A percentile compares a stretch with the other conserved stretches of the same genome.
Evolutionary conservation across 176 grass and related monocot species (phyloP).

Genomic region (Zea luxurians): DNA sequence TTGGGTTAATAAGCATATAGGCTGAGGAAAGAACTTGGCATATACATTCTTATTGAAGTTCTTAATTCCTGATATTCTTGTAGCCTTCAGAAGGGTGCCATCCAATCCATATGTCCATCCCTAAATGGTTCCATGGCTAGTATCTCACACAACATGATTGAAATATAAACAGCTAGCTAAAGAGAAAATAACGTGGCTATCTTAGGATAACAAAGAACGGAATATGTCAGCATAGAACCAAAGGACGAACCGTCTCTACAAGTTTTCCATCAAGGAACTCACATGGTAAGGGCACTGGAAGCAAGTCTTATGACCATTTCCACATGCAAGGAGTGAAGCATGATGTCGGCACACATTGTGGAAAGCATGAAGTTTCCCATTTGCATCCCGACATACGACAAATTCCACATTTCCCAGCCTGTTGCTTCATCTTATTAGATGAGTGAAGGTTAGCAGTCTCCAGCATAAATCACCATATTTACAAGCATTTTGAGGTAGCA

Average conservation of each 20-base stretch:
- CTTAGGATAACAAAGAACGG: background rate
- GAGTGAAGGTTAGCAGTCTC: constrained; percentile 21
- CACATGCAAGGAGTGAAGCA: constrained; percentile 77
- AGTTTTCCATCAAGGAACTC: constrained; percentile 48
- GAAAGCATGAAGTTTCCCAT: constrained; percentile 72
- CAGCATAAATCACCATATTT: constrained; percentile 22
- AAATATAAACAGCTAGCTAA: constrained; percentile 15
- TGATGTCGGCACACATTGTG: constrained; percentile 95
- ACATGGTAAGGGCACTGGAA: constrained; percentile 95
- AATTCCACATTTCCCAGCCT: constrained; percentile 88
- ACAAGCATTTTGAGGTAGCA: background rate
- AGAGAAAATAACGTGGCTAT: background rate
- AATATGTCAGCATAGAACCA: background rate
- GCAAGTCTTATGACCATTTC: constrained; percentile 85
- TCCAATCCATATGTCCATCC: constrained; percentile 96
- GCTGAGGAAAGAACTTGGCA: constrained; percentile 5
- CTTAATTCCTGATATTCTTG: constrained; percentile 84
- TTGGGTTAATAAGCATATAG: constrained; percentile 2
- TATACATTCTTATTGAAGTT: constrained; percentile 80
- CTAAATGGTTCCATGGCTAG: constrained; percentile 42
- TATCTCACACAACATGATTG: constrained; percentile 6
- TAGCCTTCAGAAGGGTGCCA: constrained; percentile 89
- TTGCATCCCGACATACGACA: constrained; percentile 64
- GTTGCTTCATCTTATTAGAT: constrained; percentile 56
- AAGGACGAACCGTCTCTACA: constrained; percentile 4